Percentiles rank a stretch among this genome's conserved stretches.
Conservation (phyloP, 2,329 filamentous ascomycete genomes). For the Fusarium sp. region DNA sequence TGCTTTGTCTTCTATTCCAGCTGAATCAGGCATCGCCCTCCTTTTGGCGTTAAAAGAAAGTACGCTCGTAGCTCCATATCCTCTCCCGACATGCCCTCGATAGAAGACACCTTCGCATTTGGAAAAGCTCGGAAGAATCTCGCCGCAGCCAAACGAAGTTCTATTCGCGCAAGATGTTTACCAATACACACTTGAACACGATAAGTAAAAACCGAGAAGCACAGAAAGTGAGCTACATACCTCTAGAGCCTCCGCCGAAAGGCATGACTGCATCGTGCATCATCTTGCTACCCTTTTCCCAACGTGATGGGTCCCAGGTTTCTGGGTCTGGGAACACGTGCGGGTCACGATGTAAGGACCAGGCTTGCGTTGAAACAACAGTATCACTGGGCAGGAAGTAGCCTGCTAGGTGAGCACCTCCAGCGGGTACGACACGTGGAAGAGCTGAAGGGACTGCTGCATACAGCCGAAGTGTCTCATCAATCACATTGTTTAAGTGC, state of each 20-base stretch:
- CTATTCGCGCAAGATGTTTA: not conserved
- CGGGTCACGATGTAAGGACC: not conserved
- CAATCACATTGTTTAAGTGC: accelerated
- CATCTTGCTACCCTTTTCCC: not conserved
- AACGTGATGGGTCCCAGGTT: not conserved
- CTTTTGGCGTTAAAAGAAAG: not conserved
- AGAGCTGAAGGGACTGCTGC: not conserved
- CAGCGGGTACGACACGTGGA: not conserved
- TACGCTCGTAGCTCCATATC: not conserved
- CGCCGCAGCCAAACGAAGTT: not conserved
- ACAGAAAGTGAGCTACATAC: accelerated
- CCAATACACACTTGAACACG: not conserved
- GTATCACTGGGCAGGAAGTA: not conserved
- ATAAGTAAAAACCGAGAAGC: accelerated
- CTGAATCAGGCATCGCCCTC: not conserved
- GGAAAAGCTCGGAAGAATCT: not conserved
- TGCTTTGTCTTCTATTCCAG: not conserved
- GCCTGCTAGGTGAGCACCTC: not conserved
- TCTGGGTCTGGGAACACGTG: not conserved
- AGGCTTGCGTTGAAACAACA: not conserved
- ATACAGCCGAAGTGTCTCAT: not conserved
- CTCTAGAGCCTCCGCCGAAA: not conserved
- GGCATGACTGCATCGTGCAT: not conserved
- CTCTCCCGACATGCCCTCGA: not conserved
- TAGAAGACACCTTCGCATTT: accelerated